Conservation (phyloP, 306 rosid genomes). For the Glycine latifolia region DNA sequence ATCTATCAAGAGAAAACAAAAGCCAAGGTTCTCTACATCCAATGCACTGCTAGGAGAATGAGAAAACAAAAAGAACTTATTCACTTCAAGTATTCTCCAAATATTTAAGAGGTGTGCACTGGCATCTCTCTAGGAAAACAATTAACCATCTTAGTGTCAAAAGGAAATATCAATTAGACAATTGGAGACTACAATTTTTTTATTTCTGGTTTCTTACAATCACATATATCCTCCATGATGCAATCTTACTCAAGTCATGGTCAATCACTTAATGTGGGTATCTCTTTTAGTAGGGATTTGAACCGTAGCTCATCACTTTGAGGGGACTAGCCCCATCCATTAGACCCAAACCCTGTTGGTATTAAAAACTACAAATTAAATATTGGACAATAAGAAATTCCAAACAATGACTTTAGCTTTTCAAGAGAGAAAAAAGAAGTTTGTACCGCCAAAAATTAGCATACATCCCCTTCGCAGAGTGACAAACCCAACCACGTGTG, state of each 20-base stretch:
- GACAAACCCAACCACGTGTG: constrained; percentile 8
- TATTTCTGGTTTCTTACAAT: too few species aligned
- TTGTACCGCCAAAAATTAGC: not conserved
- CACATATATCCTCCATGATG: not conserved
- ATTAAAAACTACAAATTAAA: not conserved
- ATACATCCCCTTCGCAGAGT: constrained; percentile 2
- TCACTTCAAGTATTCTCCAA: too few species aligned
- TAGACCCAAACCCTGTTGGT: too few species aligned
- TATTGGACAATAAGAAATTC: not conserved
- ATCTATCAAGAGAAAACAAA: too few species aligned
- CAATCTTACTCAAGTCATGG: not conserved
- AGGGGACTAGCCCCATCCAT: too few species aligned
- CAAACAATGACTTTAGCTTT: not conserved
- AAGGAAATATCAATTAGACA: constrained; percentile 14
- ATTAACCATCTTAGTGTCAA: constrained; percentile 6
- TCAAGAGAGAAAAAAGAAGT: not conserved
- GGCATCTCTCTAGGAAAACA: constrained; percentile 16
- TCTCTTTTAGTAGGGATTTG: not conserved
- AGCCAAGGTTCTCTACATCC: too few species aligned
- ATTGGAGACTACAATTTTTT: too few species aligned
- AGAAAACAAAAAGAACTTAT: too few species aligned
- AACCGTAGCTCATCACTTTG: not conserved
- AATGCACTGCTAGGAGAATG: too few species aligned
- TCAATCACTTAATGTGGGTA: not conserved
- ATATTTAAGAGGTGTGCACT: not conserved